phyloP scores from a whole-genome alignment of 805 yeast genomes.

The Sugiyamaella qingdaonensis region DNA sequence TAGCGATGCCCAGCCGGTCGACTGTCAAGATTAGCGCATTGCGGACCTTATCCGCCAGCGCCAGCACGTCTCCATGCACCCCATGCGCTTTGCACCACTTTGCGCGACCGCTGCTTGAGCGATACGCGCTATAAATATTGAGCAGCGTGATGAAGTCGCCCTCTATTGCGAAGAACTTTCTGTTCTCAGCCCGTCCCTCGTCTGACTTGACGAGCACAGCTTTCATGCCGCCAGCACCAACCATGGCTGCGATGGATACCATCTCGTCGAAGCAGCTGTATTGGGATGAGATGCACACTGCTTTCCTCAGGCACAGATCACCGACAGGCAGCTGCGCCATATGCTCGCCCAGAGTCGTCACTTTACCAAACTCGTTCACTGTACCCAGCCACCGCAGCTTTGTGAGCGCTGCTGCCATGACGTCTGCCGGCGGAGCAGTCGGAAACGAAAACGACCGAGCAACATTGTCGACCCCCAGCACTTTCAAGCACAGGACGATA shows the following conservation, averaged over 20 bases:
- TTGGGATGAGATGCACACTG: slow-evolving; percentile 52
- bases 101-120: slow-evolving; percentile 6
- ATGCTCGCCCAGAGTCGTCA: slow-evolving; percentile 56
- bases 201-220: slow-evolving; percentile 35
- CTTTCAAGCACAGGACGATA: slow-evolving; percentile 61
- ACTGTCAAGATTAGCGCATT: background rate
- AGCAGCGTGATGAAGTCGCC: slow-evolving; percentile 78
- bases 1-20: background rate
- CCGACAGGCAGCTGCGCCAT: slow-evolving; percentile 72
- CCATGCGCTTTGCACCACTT: slow-evolving; percentile 67
- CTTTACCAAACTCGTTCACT: slow-evolving; percentile 58
- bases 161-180: slow-evolving; percentile 65
- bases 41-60: slow-evolving; percentile 51
- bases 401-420: slow-evolving; percentile 63
- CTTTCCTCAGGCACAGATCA: slow-evolving; percentile 58
- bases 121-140: slow-evolving; percentile 60
- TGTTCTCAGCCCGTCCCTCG: slow-evolving; percentile 48
- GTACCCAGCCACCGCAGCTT: slow-evolving; percentile 77
- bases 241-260: slow-evolving; percentile 68
- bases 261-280: slow-evolving; percentile 64
- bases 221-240: slow-evolving; percentile 60
- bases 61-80: slow-evolving; percentile 57
- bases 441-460: slow-evolving; percentile 58
- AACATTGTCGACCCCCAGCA: slow-evolving; percentile 57
- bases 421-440: slow-evolving; percentile 69